Evolutionary conservation across 2,329 filamentous ascomycete genomes (phyloP).

Genomic region (Hypoxylon sp.): DNA sequence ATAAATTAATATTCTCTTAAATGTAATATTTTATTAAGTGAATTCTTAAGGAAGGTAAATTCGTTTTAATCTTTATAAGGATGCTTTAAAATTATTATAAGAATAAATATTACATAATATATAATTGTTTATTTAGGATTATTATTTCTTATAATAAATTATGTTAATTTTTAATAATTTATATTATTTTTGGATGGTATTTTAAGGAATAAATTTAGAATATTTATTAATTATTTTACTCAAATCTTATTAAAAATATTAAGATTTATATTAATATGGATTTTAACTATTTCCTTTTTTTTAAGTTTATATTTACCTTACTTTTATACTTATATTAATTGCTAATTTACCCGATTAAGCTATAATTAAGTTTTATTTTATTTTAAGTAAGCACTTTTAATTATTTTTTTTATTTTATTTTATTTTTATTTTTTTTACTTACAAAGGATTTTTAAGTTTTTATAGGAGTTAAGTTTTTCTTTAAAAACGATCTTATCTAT

Average conservation of each 20-base stretch:
- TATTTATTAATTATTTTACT: not conserved
- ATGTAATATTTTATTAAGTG: not conserved
- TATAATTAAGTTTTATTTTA: slow-evolving; percentile 1
- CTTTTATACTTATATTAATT: slow-evolving; percentile 1
- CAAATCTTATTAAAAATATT: slow-evolving; percentile 2
- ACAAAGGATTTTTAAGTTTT: not conserved
- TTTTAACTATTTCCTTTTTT: not conserved
- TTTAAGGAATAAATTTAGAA: not conserved
- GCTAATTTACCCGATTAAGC: not conserved
- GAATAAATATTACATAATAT: slow-evolving; percentile 1
- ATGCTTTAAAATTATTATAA: slow-evolving; percentile 4
- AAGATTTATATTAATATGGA: not conserved
- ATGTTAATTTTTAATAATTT: not conserved
- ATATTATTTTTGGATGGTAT: not conserved
- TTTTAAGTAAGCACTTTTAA: not conserved
- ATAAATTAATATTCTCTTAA: not conserved
- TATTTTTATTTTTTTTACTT: too few relatives aligned
- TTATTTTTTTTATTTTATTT: not conserved
- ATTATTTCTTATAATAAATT: not conserved
- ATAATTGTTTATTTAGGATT: slow-evolving; percentile 2
- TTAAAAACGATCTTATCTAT: not conserved
- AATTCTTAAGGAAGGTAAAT: not conserved
- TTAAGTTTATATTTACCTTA: slow-evolving; percentile 1
- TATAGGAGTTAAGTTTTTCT: not conserved
- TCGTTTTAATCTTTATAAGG: not conserved